A percentile compares a stretch with the other conserved stretches of the same genome.
These are phyloP conservation scores for Neoboletus subvelutipes DNA, from an alignment of 768 basidiomycete genomes.

Conservation along the genomic window DNA sequence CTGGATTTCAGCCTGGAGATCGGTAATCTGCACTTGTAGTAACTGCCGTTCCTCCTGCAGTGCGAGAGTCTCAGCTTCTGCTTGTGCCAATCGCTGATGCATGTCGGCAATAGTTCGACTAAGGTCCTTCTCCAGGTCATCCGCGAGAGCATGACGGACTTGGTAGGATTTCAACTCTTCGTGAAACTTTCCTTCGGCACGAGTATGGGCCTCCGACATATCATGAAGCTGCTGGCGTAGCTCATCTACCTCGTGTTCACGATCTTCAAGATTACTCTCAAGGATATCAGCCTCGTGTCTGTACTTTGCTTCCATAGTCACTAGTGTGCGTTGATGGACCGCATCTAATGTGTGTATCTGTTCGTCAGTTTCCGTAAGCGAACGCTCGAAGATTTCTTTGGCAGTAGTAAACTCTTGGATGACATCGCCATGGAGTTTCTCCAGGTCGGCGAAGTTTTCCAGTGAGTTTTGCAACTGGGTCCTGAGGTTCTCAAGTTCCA, in stretches of 20 bases:
- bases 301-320: constrained; percentile 35
- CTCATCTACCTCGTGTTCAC: constrained; percentile 31
- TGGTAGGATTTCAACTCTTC: constrained; percentile 28
- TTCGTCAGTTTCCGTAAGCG: constrained; percentile 27
- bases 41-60: constrained; percentile 50
- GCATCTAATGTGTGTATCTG: constrained; percentile 28
- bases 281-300: constrained; percentile 36
- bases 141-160: constrained; percentile 29
- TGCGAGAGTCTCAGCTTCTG: constrained; percentile 35
- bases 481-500: constrained; percentile 27
- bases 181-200: constrained; percentile 31
- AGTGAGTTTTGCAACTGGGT: constrained; percentile 22
- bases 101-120: constrained; percentile 36
- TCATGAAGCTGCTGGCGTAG: constrained; percentile 41
- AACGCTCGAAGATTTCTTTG: constrained; percentile 33
- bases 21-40: constrained; percentile 56
- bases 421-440: constrained; percentile 24
- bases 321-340: constrained; percentile 19
- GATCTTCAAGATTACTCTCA: constrained; percentile 38
- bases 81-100: constrained; percentile 42
- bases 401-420: constrained; percentile 23
- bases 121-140: constrained; percentile 36
- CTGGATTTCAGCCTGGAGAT: constrained; percentile 64
- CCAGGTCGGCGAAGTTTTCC: constrained; percentile 27
- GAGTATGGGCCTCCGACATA: constrained; percentile 34